Evolutionary conservation across 495 filamentous ascomycete species (phyloP), one percentile per base, ranked within the genome.

Genomic region (Podospora pseudopauciseta): DNA sequence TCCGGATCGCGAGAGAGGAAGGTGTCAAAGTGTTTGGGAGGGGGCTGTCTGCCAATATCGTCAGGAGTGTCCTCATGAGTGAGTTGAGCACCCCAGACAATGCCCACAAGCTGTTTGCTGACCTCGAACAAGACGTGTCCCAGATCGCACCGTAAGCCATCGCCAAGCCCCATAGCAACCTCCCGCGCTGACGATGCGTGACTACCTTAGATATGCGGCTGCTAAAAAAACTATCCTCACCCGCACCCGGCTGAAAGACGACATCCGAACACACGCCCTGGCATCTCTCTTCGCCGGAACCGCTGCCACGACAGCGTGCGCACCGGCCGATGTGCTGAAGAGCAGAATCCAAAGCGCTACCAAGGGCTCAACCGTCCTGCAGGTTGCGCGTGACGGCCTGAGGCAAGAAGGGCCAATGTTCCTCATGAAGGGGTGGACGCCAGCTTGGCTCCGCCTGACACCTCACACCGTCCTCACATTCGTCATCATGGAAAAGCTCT

Each of bases 371-470:
- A 70, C 60, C 11, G 71, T 80, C 9, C 66, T 75, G 55, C 74
- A 73, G 49, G 76, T 77, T 26, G 28, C 78, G 20, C 62, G 64
- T 6, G 66, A 74, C 3, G 73, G 75, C 4, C 57, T 80, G 19
- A 68, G 67, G 23, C 68, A 67, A n/a, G 76, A 80, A 70, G 79
- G 77, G 5, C 76, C 75, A 11, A 62, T 68, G 23, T 81, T 81
- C 34, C 68, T 81, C 26, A 81, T 81, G 77, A 79, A 78, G 65
- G 79, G 79, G 3, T 81, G 79, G 79, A 81, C 78, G 15, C 78
- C 79, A 15, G 79, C 79, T 9, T 80, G 79, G 78, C 58, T 81
- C 54, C 68, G 78, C 60, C 68, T 81, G 58, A 77, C 78, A 75
- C 79, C 79, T 0, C 79, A 81, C 64, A 81, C 77, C 2, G 72